A percentile compares a stretch with the other conserved stretches of the same genome.
These are phyloP conservation scores for Ceratobasidium sp. DNA, from an alignment of 1,284 basidiomycete species.

Conservation along the genomic window DNA sequence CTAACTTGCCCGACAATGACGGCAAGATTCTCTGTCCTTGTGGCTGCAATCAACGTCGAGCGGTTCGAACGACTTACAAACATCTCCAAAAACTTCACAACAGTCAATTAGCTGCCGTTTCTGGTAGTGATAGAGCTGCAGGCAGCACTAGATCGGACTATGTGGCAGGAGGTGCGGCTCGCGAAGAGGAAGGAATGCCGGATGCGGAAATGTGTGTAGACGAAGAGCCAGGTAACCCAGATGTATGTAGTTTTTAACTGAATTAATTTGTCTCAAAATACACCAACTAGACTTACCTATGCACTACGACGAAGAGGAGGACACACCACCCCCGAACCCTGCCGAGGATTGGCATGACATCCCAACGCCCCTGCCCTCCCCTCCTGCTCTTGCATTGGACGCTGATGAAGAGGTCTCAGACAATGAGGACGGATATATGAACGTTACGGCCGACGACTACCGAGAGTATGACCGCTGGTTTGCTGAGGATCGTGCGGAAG, in stretches of 20 bases:
- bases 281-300: neutral
- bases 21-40: neutral
- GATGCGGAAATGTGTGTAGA: neutral
- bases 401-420: neutral
- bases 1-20: neutral
- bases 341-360: neutral
- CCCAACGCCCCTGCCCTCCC: neutral
- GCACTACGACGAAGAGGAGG: neutral
- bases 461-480: slow-evolving; percentile 21
- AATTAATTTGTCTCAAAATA: neutral
- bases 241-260: neutral
- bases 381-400: neutral
- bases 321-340: neutral
- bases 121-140: too few relatives aligned
- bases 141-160: neutral
- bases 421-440: neutral
- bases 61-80: too few relatives aligned
- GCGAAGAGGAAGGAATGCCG: neutral
- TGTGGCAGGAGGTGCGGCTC: neutral
- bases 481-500: neutral
- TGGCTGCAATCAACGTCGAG: too few relatives aligned
- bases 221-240: neutral
- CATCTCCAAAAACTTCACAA: neutral
- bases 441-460: neutral
- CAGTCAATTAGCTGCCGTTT: too few relatives aligned